Evolutionary conservation across 1,284 basidiomycete species (phyloP).

Genomic region (Jaminaea rosea): DNA sequence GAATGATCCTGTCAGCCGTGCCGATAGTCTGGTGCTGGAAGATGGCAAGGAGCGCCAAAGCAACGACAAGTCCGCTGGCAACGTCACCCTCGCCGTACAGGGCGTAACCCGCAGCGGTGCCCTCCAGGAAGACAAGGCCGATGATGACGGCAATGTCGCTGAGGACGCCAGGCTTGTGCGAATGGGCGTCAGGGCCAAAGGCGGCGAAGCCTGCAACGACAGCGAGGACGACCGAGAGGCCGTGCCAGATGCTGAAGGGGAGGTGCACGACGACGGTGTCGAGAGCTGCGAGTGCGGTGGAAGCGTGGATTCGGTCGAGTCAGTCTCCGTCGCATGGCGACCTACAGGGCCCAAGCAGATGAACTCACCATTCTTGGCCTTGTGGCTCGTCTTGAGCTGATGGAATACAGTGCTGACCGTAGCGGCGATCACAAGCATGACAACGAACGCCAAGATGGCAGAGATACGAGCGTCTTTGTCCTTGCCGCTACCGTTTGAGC

Average conservation of each 20-base stretch:
- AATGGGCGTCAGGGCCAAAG: conserved; percentile 68
- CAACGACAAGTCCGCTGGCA: conserved; percentile 74
- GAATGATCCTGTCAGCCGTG: conserved; percentile 56
- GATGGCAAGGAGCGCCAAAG: conserved; percentile 60
- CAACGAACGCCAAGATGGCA: conserved; percentile 73
- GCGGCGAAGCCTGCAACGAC: conserved; percentile 81
- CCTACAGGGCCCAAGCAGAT: no score
- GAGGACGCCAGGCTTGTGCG: conserved; percentile 66
- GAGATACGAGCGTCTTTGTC: conserved; percentile 52
- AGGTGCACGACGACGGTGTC: conserved; percentile 52
- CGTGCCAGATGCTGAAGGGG: conserved; percentile 60
- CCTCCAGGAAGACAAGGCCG: conserved; percentile 83
- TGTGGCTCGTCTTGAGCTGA: conserved; percentile 73
- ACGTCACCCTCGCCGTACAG: conserved; percentile 80
- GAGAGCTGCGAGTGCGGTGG: conserved; percentile 47
- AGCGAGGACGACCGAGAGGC: conserved; percentile 85
- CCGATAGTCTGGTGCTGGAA: conserved; percentile 49
- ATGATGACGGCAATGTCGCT: conserved; percentile 91
- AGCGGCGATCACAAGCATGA: conserved; percentile 73
- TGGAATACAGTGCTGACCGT: conserved; percentile 85
- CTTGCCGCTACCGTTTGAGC: conserved; percentile 17
- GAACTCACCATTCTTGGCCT: conserved; percentile 52
- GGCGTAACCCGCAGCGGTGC: conserved; percentile 75
- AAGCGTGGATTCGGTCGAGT: no score
- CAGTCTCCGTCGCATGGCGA: no score